Conservation (phyloP, 169 alveolate genomes). For the Cryptosporidium parvum region DNA sequence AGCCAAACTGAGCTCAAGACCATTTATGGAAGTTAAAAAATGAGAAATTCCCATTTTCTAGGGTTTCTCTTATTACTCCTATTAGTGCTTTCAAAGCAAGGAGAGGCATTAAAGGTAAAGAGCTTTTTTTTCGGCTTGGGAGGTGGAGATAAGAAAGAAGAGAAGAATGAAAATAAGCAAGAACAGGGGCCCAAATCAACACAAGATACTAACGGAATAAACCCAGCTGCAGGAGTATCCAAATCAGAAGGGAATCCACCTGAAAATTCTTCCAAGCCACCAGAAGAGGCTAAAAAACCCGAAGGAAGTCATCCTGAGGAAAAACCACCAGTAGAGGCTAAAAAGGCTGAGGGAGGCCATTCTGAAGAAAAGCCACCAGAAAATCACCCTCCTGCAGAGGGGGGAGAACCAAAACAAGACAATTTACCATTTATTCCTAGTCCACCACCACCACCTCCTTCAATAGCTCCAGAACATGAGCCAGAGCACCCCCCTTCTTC, state of each 20-base stretch:
- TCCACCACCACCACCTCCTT: not conserved
- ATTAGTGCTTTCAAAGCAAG: not conserved
- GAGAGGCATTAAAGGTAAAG: slow-evolving; percentile 30
- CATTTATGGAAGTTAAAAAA: slow-evolving; percentile 12
- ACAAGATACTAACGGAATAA: slow-evolving; percentile 30
- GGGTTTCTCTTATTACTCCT: slow-evolving; percentile 24
- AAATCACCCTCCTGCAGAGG: not conserved
- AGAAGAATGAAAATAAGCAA: not conserved
- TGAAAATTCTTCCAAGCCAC: not conserved
- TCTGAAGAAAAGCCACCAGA: not conserved
- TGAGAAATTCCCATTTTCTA: slow-evolving; percentile 33
- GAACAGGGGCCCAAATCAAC: slow-evolving; percentile 1
- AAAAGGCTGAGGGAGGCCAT: not conserved
- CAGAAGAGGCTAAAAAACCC: not conserved
- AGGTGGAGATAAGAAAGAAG: slow-evolving; percentile 31
- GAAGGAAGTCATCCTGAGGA: not conserved
- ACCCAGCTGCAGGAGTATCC: slow-evolving; percentile 33
- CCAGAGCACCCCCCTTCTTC: too few species aligned
- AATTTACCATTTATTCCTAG: slow-evolving; percentile 15
- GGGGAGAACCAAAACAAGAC: not conserved
- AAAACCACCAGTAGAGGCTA: not conserved
- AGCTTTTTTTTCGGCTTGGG: slow-evolving; percentile 64
- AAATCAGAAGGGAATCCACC: not conserved
- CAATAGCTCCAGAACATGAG: too few species aligned
- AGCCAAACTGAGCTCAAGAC: not conserved